Evolutionary conservation across 2,329 filamentous ascomycete genomes (phyloP).

Genomic region (Trichoderma gracile): DNA sequence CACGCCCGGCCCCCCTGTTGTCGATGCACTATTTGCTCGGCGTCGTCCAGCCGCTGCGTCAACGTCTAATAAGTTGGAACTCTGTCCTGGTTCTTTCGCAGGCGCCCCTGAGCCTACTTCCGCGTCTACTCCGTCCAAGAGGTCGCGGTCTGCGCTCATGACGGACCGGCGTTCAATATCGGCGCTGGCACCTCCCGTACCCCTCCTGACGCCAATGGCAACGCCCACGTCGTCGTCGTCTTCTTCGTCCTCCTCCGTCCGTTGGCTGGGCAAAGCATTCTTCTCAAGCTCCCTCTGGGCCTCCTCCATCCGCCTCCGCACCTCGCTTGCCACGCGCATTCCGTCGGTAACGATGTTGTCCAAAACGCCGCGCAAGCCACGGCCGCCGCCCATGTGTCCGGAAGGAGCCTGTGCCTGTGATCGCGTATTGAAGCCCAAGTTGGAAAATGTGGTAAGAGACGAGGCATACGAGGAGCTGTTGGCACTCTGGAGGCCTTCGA

Average conservation of each 20-base stretch:
- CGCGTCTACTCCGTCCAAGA: constrained; percentile 73
- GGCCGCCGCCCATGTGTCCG: constrained; percentile 52
- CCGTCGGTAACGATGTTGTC: constrained; percentile 98
- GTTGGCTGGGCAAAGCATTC: constrained; percentile 66
- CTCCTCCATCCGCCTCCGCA: constrained; percentile 90
- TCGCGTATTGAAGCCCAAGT: constrained; percentile 59
- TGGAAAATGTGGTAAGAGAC: constrained; percentile 83
- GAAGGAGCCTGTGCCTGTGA: constrained; percentile 42
- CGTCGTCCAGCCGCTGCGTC: constrained; percentile 34
- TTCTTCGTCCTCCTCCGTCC: constrained; percentile 70
- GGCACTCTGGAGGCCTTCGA: constrained; percentile 57
- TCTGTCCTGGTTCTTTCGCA: constrained; percentile 37
- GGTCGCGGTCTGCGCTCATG: constrained; percentile 66
- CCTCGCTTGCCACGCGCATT: constrained; percentile 92
- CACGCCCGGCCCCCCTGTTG: constrained; percentile 40
- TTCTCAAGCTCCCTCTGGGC: constrained; percentile 88
- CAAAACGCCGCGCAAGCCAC: constrained; percentile 85
- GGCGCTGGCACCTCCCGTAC: constrained; percentile 42
- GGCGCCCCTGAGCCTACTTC: constrained; percentile 54
- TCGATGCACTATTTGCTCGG: constrained; percentile 33
- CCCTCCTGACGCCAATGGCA: constrained; percentile 45
- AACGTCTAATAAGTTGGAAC: constrained; percentile 40
- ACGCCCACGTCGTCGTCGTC: constrained; percentile 59
- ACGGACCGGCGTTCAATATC: constrained; percentile 65
- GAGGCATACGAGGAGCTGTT: constrained; percentile 46